phyloP scores from a whole-genome alignment of 495 filamentous ascomycete genomes.

The Lasiosphaeria hispida region DNA sequence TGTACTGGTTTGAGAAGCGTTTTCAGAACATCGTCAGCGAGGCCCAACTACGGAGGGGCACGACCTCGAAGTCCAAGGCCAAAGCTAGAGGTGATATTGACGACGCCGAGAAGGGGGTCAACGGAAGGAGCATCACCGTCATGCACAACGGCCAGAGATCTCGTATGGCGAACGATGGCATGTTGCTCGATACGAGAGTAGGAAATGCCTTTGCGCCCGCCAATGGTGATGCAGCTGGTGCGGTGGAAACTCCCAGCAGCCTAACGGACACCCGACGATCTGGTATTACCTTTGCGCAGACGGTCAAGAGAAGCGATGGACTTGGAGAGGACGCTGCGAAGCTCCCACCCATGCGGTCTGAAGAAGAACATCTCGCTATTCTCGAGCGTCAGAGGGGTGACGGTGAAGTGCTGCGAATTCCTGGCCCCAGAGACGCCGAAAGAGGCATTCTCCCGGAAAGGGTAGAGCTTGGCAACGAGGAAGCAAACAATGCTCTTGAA shows the following conservation, averaged over 20 bases:
- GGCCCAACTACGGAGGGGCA: slow-evolving; percentile 40
- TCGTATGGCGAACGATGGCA: slow-evolving; percentile 49
- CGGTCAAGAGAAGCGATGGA: slow-evolving; percentile 50
- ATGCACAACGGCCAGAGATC: slow-evolving; percentile 53
- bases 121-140: slow-evolving; percentile 70
- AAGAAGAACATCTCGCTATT: slow-evolving; percentile 82
- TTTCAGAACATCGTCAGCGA: slow-evolving; percentile 65
- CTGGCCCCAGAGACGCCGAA: slow-evolving; percentile 83
- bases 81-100: slow-evolving; percentile 55
- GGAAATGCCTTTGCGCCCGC: slow-evolving; percentile 8
- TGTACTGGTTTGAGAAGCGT: slow-evolving; percentile 97
- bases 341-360: slow-evolving; percentile 53
- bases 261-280: slow-evolving; percentile 26
- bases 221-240: background rate
- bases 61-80: slow-evolving; percentile 51
- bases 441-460: slow-evolving; percentile 67
- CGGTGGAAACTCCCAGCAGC: slow-evolving; percentile 25
- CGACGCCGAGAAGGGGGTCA: slow-evolving; percentile 64
- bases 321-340: slow-evolving; percentile 36
- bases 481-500: slow-evolving; percentile 25
- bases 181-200: slow-evolving; percentile 28
- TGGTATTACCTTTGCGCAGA: slow-evolving; percentile 63
- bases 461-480: slow-evolving; percentile 49
- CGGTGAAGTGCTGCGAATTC: slow-evolving; percentile 74
- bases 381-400: slow-evolving; percentile 75